Evolutionary conservation across 2,329 filamentous ascomycete genomes (phyloP), one percentile per base, ranked within the genome.

Genomic region (Diaporthe longicolla): DNA sequence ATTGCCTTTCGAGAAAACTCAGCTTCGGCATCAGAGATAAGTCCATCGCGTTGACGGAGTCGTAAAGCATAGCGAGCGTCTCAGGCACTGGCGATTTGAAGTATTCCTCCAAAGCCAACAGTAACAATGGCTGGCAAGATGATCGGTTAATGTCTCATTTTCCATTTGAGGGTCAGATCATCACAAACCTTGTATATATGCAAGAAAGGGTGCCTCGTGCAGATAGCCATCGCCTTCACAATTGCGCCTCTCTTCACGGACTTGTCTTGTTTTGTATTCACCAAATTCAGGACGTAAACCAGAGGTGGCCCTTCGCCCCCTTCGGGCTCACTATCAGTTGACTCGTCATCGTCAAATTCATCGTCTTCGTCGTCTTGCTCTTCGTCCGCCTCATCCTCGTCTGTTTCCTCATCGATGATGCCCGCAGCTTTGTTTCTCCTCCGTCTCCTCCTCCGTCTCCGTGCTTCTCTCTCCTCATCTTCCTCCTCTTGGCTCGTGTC

Each of bases 151-250:
- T 63, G 78, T 79, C 73, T 70, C 5, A n/a, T 74, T 50, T 50
- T 74, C 66, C 35, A 48, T 40, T 35, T 50, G 48, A 19, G 24
- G 15, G 24, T 5, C 13, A 45, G n/a, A 32, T 3, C 17, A 45
- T 45, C 37, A 74, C 71, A 71, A 69, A 93, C 94, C 89, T 99
- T 99, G 87, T 99, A 99, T 77, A 99, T 99, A 84, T 99, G 97
- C 78, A 99, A 86, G 83, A 99, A 99, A 4, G 97, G 95, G 86
- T 99, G 97, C 57, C 97, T 89, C 10, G 97, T 99, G 86, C 97
- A 99, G 78, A 99, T 98, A 40, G 97, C 97, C 97, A 99, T 99
- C 55, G 97, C 95, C 82, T 98, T 98, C 74, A 98, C 96, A 66
- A 98, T 89, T 26, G 97, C 97, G 74, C 97, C 97, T 89, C 97